A percentile compares a stretch with the other conserved stretches of the same genome.
phyloP scores from a whole-genome alignment of 164 flowering plant species.

The Hamamelis virginiana region DNA sequence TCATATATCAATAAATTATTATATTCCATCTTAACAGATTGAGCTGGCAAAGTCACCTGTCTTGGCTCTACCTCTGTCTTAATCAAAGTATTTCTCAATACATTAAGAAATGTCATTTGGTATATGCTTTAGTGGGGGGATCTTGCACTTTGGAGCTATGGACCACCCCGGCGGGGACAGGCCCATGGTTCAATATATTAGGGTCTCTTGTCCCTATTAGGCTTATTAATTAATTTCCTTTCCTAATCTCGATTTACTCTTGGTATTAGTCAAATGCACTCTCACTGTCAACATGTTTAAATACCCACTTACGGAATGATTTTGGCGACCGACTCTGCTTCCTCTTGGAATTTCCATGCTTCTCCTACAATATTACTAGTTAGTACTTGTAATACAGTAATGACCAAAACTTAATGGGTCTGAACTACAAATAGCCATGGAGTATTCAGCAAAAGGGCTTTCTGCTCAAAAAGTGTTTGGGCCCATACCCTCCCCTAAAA shows the following conservation, averaged over 20 bases:
- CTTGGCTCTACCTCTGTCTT: slow-evolving; percentile 22
- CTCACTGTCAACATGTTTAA: background rate
- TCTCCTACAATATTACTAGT: no score
- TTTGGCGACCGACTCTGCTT: no score
- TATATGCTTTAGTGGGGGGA: background rate
- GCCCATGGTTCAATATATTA: background rate
- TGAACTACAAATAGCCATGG: no score
- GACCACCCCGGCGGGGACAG: slow-evolving; percentile 10
- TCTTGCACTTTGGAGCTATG: background rate
- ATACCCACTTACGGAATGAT: background rate
- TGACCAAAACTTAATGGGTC: no score
- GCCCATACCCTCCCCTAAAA: no score
- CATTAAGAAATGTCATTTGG: background rate
- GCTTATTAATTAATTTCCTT: background rate
- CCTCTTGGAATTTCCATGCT: no score
- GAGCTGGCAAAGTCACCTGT: slow-evolving; percentile 16
- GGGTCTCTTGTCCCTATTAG: slow-evolving; percentile 4
- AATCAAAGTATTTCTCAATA: background rate
- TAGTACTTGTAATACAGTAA: no score
- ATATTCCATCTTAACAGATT: background rate
- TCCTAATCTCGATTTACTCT: background rate
- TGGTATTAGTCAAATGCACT: slow-evolving; percentile 5
- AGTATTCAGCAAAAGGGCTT: no score
- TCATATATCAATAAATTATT: no score
- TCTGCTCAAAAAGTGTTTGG: no score